phyloP scores from a whole-genome alignment of 352 stramenopile genomes.

The Phytophthora meadii region DNA sequence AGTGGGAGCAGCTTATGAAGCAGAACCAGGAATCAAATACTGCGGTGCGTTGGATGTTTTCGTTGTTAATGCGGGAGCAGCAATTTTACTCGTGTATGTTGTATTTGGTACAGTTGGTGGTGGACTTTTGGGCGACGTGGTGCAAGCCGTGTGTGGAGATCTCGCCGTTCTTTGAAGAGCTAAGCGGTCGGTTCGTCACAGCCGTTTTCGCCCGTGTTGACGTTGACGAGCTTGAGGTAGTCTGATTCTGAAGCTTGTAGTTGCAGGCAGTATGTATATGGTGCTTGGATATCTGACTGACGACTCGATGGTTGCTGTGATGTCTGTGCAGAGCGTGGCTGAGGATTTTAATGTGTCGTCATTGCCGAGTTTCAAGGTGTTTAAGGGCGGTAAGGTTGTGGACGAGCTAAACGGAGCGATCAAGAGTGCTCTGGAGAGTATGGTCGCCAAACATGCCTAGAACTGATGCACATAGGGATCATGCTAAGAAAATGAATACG shows the following conservation, averaged over 20 bases:
- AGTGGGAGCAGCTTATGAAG: conserved; percentile 61
- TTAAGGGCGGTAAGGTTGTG: conserved; percentile 88
- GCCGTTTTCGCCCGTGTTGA: conserved; percentile 81
- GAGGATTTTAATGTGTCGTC: conserved; percentile 72
- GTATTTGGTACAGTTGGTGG: conserved; percentile 60
- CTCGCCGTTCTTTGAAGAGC: conserved; percentile 73
- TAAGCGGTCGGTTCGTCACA: conserved; percentile 62
- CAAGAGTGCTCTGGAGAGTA: conserved; percentile 58
- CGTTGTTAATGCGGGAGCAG: too few relatives aligned
- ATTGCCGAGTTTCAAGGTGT: conserved; percentile 95
- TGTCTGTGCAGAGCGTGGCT: conserved; percentile 54
- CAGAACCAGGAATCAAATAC: conserved; percentile 53
- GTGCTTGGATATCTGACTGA: neutral
- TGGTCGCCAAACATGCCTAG: conserved; percentile 54
- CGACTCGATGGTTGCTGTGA: conserved; percentile 2
- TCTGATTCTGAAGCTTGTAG: too few relatives aligned
- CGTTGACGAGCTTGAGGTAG: conserved; percentile 75
- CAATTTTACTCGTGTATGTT: neutral
- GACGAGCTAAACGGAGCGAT: conserved; percentile 88
- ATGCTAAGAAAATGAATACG: neutral
- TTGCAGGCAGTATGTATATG: neutral
- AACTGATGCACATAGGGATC: conserved; percentile 9
- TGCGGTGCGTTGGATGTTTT: conserved; percentile 39
- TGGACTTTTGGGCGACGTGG: conserved; percentile 89
- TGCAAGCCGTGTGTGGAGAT: conserved; percentile 86